A percentile compares a stretch with the other conserved stretches of the same genome.
Conservation (phyloP, 1,139 yeast genomes). For the Saccharomyces hybrid region DNA sequence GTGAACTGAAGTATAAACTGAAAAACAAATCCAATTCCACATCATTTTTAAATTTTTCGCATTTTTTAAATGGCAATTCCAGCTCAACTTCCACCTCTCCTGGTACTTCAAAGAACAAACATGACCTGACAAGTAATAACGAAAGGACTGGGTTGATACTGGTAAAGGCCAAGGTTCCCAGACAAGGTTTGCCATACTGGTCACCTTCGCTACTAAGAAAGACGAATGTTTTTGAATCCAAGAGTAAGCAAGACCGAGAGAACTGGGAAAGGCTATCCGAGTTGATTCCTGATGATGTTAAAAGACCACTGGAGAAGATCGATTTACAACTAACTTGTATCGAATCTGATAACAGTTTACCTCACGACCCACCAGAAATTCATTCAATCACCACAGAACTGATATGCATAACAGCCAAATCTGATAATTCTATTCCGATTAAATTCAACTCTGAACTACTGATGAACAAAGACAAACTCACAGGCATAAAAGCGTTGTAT, state of each 20-base stretch:
- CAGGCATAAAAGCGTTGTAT: constrained; percentile 10
- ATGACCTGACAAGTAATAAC: constrained; percentile 1
- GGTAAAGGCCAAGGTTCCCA: constrained; percentile 16
- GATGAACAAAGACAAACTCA: constrained; percentile 12
- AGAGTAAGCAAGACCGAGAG: constrained; percentile 23
- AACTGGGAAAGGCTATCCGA: constrained; percentile 23
- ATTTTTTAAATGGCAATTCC: background rate
- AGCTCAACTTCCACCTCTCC: constrained; percentile 3
- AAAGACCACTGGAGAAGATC: constrained; percentile 20
- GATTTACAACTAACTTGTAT: constrained; percentile 24
- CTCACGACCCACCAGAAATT: constrained; percentile 23
- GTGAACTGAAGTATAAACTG: constrained; percentile 14
- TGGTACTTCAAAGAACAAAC: constrained; percentile 5
- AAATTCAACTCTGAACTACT: constrained; percentile 26
- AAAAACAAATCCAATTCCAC: constrained; percentile 13
- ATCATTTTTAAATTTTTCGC: constrained; percentile 9
- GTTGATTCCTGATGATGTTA: constrained; percentile 23
- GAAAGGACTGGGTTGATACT: constrained; percentile 19
- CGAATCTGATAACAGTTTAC: constrained; percentile 20
- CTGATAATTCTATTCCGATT: constrained; percentile 31
- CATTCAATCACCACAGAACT: constrained; percentile 20
- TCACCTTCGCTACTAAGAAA: constrained; percentile 31
- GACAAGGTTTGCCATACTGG: constrained; percentile 31
- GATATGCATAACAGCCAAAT: constrained; percentile 22
- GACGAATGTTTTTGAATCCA: constrained; percentile 23